Base-by-base conservation (phyloP, 2,329 filamentous ascomycete genomes). In the Phaeoacremonium minimum region DNA sequence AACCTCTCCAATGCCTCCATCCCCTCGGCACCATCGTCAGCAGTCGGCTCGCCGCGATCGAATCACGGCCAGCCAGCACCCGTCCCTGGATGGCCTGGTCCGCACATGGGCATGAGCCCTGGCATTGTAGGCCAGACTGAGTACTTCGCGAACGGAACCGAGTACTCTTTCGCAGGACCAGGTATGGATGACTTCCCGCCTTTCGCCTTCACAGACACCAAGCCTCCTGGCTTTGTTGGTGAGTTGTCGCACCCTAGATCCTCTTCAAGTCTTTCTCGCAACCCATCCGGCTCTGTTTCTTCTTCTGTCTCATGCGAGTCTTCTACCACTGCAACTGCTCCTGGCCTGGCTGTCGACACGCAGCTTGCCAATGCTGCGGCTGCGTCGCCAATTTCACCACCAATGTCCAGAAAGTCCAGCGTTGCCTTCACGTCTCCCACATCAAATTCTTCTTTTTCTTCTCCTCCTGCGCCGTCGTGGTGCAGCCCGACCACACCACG, bases 31-130 rank as follows among this genome's bases (percentile, higher is more conserved):
- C 68, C 80, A 6, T 85, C 81, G 2, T 85, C 82, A 7, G 77
- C 76, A 36, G 74, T 81, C 43, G 80, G 80, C 38, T 86, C 82
- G 15, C 82, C 82, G 17, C 76, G 79, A 49, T 81, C 80, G 2
- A 72, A 75, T 44, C 71, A 75, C 50, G 71, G 73, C 38, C 75
- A 75, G 46, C 60, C 73, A 45, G 75, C 75, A 42, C 66, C 67
- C 49, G 69, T 77, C 34, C 67, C 78, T 31, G 75, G 80, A 41
- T 85, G 80, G 77, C 58, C 69, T 46, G 59, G 67, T 41, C 56
- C 64, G 41, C 72, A 72, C 36, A 63, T 85, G 22, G 75, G 72
- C 34, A 66, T 84, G 37, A 77, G 73, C 46, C 81, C 82, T 18
- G 64, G 69, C 51, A 84, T 87, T 43, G 75, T 85, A 34, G 70